phyloP scores from a whole-genome alignment of 805 yeast species.

The Barnettozyma sp. region DNA sequence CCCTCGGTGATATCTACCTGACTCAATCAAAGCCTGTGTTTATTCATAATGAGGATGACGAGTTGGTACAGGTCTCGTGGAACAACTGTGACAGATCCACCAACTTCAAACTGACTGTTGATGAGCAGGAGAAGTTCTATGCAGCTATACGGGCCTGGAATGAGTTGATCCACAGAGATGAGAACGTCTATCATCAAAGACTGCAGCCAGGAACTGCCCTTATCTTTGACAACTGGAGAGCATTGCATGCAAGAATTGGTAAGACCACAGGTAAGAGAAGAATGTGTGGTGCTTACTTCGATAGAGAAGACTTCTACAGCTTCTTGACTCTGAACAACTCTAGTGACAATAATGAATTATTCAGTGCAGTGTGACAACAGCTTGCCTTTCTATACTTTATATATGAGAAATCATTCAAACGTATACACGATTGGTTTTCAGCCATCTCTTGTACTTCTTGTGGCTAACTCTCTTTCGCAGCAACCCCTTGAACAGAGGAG shows the following conservation, averaged over 20 bases:
- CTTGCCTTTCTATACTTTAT: not conserved
- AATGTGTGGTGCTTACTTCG: slow-evolving; percentile 67
- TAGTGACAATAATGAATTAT: slow-evolving; percentile 39
- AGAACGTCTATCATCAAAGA: slow-evolving; percentile 47
- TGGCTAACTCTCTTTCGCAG: slow-evolving; percentile 32
- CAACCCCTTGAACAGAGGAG: slow-evolving; percentile 26
- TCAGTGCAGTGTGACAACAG: slow-evolving; percentile 17
- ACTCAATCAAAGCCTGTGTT: slow-evolving; percentile 59
- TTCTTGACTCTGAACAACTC: slow-evolving; percentile 39
- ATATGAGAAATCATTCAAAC: slow-evolving; percentile 3
- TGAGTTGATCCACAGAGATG: slow-evolving; percentile 39
- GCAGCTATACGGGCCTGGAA: slow-evolving; percentile 53
- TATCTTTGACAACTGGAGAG: slow-evolving; percentile 69
- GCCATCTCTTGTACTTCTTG: slow-evolving; percentile 31
- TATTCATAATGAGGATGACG: slow-evolving; percentile 39
- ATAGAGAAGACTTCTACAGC: slow-evolving; percentile 58
- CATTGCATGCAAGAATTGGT: slow-evolving; percentile 55
- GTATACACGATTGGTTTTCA: slow-evolving; percentile 15
- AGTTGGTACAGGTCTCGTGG: slow-evolving; percentile 60
- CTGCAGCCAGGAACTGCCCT: slow-evolving; percentile 59
- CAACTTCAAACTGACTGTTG: slow-evolving; percentile 33
- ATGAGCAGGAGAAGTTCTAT: slow-evolving; percentile 46
- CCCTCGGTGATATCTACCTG: slow-evolving; percentile 68
- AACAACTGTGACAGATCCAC: slow-evolving; percentile 64
- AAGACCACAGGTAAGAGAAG: slow-evolving; percentile 61